Base-by-base conservation (phyloP, 2,329 filamentous ascomycete species). In the Botrytis hyacinthi region DNA sequence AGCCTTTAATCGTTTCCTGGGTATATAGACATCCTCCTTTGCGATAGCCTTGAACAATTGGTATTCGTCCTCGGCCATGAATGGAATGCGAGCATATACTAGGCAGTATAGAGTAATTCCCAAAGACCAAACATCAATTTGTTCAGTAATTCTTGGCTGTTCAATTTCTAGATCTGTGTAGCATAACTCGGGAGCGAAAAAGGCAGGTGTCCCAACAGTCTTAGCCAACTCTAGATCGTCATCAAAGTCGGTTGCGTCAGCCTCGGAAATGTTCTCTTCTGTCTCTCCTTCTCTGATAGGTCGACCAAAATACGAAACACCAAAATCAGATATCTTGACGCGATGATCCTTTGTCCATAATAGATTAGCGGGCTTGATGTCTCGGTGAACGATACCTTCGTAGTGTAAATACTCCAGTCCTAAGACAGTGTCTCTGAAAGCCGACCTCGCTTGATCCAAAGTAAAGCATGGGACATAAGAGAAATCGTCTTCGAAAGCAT, bases 321-420 rank as follows among this genome's bases (percentile, higher is more conserved):
- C 96, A 84, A 99, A 99, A 80, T 99, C 96, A 8, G 96, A 98
- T 75, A 99, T 99, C 85, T 99, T 99, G 80, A 98, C 93, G 22
- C 92, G 90, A 78, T 95, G 91, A 76, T 94, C 92, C 78, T 86
- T 90, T 69, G 94, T 97, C 85, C 95, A 94, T 10, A 99, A 86
- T 10, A 99, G 87, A 81, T 98, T 98, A 54, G 95, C 95, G 1
- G 93, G 93, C 80, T 95, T 95, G 82, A 95, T 95, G 79, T 95
- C 93, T 68, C 93, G 89, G 79, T 95, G 93, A 40, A 95, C 92
- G 62, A 95, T 93, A 26, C 93, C 93, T 80, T 95, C 91, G 78
- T 94, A 95, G 80, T 96, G 93, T 48, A 99, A 87, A 81, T 98
- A 99, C 81, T 99, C 95, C 32, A 99, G 84, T 6, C 96, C 96